Base-by-base conservation (phyloP, 1,139 yeast genomes). In the Meyerozyma athensensis region DNA sequence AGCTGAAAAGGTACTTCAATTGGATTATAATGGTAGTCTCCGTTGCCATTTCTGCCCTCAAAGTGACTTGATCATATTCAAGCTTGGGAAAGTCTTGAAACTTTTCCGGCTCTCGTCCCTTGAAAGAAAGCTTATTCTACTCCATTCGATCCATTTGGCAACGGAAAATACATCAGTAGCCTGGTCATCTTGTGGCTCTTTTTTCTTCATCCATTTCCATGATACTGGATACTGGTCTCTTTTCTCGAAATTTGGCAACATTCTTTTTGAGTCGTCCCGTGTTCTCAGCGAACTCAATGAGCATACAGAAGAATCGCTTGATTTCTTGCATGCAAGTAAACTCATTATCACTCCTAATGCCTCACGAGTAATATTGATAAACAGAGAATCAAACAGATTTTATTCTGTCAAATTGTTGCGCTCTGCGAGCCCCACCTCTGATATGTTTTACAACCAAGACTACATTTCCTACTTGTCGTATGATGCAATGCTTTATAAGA, bases 131-230 rank as follows among this genome's bases (percentile, higher is more conserved):
- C 28, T 24, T 13, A 13, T 12, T 9, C 12, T 12, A 12, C 28
- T 24, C 13, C 13, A 24, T 8, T 24, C 28, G 4, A 4, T 24
- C 7, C 16, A 14, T n/a, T 10, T 24, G 28, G 28, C 12, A 12
- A 6, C 9, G 17, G 2, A 14, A 14, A 24, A 24, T 7, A 7
- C 14, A n/a, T 24, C 28, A 12, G 19, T 45, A 17, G 21, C 26
- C 4, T 69, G 74, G 74, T 58, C 73, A 1, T 56, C 63, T 1
- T 57, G 66, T 47, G 75, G 75, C 3, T 51, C 51, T 16, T 68
- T 59, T 40, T 61, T 68, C 39, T 44, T 50, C 2, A 21, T 58
- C 2, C 40, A 58, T 10, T 50, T 58, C 39, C 26, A 38, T 5
- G 38, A 40, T 3, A 44, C 55, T 13, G 62, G 61, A 1, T 43